Evolutionary conservation across 305 asterid species (phyloP), one percentile per base, ranked within the genome.

Genomic region (Solanum hybrid): DNA sequence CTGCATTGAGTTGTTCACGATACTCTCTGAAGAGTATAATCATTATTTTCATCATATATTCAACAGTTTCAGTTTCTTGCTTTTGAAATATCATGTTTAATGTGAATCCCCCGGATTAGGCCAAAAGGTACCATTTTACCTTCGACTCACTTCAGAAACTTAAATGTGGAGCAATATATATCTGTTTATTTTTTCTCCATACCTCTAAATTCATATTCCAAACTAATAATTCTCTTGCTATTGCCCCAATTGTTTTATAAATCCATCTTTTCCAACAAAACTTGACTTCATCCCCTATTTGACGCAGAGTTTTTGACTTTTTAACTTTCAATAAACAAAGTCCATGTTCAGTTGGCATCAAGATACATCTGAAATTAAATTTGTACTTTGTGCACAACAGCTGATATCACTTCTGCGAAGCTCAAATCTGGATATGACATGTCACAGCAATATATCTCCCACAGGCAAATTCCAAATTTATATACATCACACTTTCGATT

Each of bases 1-100:
- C 88, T 57, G 45, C 77, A 31, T 85, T 85, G 77, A 38, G 70
- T 89, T 57, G 51, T 79, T 36, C 24, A 12, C 37, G 17, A 22
- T 29, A 89, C 79, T 79, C 77, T 34, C 14, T 89, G 87, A 68
- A 78, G 57, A 57, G 51, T 29, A 24, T 57, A 57, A 57, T 85
- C 31, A 31, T 85, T 57, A 57, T 51, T 10, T 85, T 79, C 78
- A 24, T n/a, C 90, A 31, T 78, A 57, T 93, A 91, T 89, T 85
- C 39, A 34, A 65, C 83, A 36, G 26, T 88, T 79, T 87, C 89
- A 88, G 86, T 91, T 77, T 87, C 61, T 76, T 92, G 87, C 27
- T 51, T 85, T 32, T 31, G 38, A 85, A 57, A 85, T 57, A 32
- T 85, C 88, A 85, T 22, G 13, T 32, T 5, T 45, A 83, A 41